Percentiles rank a stretch among this genome's conserved stretches.
phyloP scores from a whole-genome alignment of 257 asterid species.

The Rehmannia glutinosa region DNA sequence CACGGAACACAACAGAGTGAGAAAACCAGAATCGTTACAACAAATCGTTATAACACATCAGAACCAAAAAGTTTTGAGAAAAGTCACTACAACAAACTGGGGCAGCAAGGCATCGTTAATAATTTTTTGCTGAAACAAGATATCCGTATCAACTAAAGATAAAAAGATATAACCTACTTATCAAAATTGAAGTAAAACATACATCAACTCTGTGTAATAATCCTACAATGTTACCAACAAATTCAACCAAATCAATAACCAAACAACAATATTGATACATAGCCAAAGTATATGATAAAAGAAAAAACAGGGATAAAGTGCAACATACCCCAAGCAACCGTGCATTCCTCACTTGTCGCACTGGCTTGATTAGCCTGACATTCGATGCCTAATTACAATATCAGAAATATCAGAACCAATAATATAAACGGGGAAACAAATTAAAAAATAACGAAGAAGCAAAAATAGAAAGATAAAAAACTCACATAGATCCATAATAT shows the following conservation, averaged over 20 bases:
- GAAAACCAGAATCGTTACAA: too few relatives aligned
- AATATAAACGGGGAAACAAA: not conserved
- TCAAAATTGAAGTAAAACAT: not conserved
- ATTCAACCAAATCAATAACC: not conserved
- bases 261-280: not conserved
- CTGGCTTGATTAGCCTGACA: slow-evolving; percentile 99
- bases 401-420: not conserved
- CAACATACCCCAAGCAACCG: slow-evolving; percentile 97
- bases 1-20: too few relatives aligned
- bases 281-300: not conserved
- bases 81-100: not conserved
- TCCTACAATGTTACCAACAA: not conserved
- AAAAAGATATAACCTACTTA: not conserved
- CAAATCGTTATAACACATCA: not conserved
- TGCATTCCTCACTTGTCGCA: slow-evolving; percentile 97
- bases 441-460: not conserved
- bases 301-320: not conserved
- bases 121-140: not conserved
- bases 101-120: not conserved
- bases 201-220: not conserved
- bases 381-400: slow-evolving; percentile 65
- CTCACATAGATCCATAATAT: slow-evolving; percentile 98
- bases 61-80: not conserved
- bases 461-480: slow-evolving; percentile 6
- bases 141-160: not conserved